These are phyloP conservation scores for Boletellus sp. DNA, from an alignment of 768 basidiomycete genomes.

Conservation along the genomic window DNA sequence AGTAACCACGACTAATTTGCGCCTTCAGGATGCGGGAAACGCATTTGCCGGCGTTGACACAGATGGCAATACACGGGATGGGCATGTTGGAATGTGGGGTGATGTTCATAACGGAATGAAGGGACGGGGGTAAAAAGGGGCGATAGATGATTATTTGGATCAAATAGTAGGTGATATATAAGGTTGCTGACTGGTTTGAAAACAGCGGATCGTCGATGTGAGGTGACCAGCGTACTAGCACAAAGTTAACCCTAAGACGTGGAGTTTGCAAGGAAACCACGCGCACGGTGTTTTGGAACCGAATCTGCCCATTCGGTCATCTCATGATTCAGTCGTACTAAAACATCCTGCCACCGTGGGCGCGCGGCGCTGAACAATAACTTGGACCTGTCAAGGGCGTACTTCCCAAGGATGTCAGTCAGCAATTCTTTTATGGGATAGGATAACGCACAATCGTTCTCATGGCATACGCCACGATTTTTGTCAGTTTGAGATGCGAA, in stretches of 20 bases:
- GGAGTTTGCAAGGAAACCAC: not conserved
- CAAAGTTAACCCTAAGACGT: not conserved
- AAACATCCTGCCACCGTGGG: constrained; percentile 53
- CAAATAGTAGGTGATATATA: constrained; percentile 59
- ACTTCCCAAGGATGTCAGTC: constrained; percentile 34
- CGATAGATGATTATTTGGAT: constrained; percentile 66
- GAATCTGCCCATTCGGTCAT: constrained; percentile 70
- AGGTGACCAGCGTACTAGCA: constrained; percentile 57
- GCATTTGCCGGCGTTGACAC: constrained; percentile 58
- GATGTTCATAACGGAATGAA: constrained; percentile 22
- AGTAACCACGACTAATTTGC: constrained; percentile 44
- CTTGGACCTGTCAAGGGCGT: constrained; percentile 67
- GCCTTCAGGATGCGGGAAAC: constrained; percentile 57
- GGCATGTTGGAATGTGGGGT: constrained; percentile 30
- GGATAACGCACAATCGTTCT: constrained; percentile 57
- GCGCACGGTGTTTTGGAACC: constrained; percentile 65
- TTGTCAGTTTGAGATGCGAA: constrained; percentile 58
- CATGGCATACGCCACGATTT: constrained; percentile 65
- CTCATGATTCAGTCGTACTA: constrained; percentile 64
- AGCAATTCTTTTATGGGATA: not conserved
- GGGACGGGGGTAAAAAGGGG: constrained; percentile 53
- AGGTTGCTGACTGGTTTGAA: constrained; percentile 53
- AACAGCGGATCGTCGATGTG: constrained; percentile 44
- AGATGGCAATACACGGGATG: constrained; percentile 54
- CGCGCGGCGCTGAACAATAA: constrained; percentile 50